Evolutionary conservation across 2,329 filamentous ascomycete species (phyloP), one percentile per base, ranked within the genome.

Genomic region (Metarhizium robertsii): DNA sequence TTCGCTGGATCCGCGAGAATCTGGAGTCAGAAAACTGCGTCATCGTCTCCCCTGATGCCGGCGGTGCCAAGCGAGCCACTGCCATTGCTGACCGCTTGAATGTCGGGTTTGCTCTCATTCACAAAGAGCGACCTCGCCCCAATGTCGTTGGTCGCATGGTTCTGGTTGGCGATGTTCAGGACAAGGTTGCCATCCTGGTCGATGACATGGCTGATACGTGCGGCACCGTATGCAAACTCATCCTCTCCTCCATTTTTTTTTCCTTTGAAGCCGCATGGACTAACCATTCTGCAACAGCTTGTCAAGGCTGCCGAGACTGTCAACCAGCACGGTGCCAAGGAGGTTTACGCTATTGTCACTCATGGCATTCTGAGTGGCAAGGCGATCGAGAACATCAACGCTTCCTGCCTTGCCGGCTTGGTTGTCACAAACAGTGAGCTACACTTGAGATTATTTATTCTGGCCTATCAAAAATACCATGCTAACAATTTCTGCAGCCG

Each of bases 201-300:
- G 92, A 97, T 69, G 92, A 97, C 69, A 96, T 97, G 90, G 92
- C 92, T 36, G 92, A 97, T 69, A 96, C 92, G 4, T 96, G 92
- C 70, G 91, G 91, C 62, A 96, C 90, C 43, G 70, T 73, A 66
- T 54, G 67, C 42, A 45, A 45, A 45, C 42, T 16, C 25, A 11
- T 54, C 11, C 10, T 43, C 34, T 47, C 25, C 34, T 49, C 38
- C 10, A 5, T 5, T 8, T 52, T n/a, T 29, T 43, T 20, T 14
- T 25, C 51, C 13, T 29, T 14, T 18, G 16, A 11, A n/a, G 7
- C n/a, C 48, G 4, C 30, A 13, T 13, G 18, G 2, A 46, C 56
- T 58, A 58, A 58, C 45, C 11, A 34, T 53, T 20, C 30, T 32
- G 45, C 7, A 16, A 51, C 47, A 73, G 70, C 76, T 81, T 36